Conservation (phyloP, 2,329 filamentous ascomycete genomes). For the Verticillium nonalfalfae region DNA sequence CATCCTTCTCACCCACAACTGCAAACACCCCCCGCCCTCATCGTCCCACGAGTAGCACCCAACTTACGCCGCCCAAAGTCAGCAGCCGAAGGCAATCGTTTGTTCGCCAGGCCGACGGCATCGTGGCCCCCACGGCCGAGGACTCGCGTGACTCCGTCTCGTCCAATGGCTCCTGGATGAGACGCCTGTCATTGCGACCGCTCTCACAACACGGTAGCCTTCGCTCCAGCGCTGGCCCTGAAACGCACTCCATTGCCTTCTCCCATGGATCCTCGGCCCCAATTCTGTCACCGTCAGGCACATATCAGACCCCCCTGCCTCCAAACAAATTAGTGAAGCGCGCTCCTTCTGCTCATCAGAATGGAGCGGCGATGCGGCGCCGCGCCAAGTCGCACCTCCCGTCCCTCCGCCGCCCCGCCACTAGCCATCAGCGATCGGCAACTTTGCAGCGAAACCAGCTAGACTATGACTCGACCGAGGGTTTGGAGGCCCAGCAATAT, state of each 20-base stretch:
- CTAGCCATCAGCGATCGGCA: conserved; percentile 70
- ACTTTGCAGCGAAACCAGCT: conserved; percentile 53
- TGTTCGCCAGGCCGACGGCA: conserved; percentile 29
- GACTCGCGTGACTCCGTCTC: conserved; percentile 50
- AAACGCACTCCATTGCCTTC: conserved; percentile 58
- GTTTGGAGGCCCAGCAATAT: conserved; percentile 6
- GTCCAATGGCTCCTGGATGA: conserved; percentile 65
- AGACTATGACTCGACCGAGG: conserved; percentile 16
- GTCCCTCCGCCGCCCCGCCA: conserved; percentile 65
- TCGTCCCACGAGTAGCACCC: conserved; percentile 26
- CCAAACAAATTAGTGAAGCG: conserved; percentile 78
- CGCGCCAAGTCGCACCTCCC: conserved; percentile 56
- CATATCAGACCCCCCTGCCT: conserved; percentile 37
- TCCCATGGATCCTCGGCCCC: conserved; percentile 63
- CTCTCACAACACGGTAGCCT: conserved; percentile 57
- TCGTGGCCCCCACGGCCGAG: conserved; percentile 32
- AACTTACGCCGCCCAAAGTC: conserved; percentile 31
- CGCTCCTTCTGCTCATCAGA: conserved; percentile 47
- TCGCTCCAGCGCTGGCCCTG: conserved; percentile 57
- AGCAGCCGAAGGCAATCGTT: conserved; percentile 36
- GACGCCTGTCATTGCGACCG: conserved; percentile 61
- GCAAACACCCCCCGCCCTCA: conserved; percentile 18
- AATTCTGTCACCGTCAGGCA: conserved; percentile 42
- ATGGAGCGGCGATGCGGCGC: conserved; percentile 34
- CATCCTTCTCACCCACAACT: conserved; percentile 12